Base-by-base conservation (phyloP, 106 monocot genomes). In the Dendrobium huoshanense region DNA sequence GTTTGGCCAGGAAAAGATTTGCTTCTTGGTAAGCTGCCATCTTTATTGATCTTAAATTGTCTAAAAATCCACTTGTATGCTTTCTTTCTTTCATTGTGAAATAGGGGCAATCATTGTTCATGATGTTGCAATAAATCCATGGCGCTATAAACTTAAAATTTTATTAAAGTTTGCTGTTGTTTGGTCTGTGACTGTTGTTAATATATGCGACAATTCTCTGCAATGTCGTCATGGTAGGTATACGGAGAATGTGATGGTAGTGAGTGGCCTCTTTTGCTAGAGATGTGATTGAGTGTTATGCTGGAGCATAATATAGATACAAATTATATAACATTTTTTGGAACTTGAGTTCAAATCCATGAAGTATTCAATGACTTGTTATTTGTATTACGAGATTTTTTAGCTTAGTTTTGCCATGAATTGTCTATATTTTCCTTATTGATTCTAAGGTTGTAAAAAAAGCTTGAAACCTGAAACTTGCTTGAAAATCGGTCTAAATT, bases 1-100 rank as follows among this genome's bases (percentile, higher is more conserved):
- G 77, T 95, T 25, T 89, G 88, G 92, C 92, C 95, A 31, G 98
- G 98, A 67, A 98, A 98, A 81, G 98, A 98, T 88, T 33, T 83
- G 29, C 65, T 74, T 48, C 78, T 88, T 4, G 92, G 98, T 98
- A 87, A 73, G 43, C 43, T 74, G 19, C 19, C 41, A 20, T n/a
- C 20, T 44, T 74, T 20, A 70, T 31, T 10, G 33, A 4, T 27
- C 37, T 70, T 4, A 31, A 11, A 33, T 70, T 37, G 13, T 37
- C 37, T 31, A 33, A 37, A 11, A 74, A 9, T 20, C 42, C 29
- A 41, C 20, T 7, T 74, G 40, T 37, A 16, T 74, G 13, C 42
- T 44, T 74, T 74, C 4, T 70, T 70, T 70, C 70, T 31, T 6
- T 70, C 3, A 61, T 22, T n/a, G 61, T 61, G 61, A 70, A 70